Percentiles rank a stretch among this genome's conserved stretches.
These are phyloP conservation scores for Phytophthora meadii DNA, from an alignment of 352 stramenopile genomes.

Conservation along the genomic window DNA sequence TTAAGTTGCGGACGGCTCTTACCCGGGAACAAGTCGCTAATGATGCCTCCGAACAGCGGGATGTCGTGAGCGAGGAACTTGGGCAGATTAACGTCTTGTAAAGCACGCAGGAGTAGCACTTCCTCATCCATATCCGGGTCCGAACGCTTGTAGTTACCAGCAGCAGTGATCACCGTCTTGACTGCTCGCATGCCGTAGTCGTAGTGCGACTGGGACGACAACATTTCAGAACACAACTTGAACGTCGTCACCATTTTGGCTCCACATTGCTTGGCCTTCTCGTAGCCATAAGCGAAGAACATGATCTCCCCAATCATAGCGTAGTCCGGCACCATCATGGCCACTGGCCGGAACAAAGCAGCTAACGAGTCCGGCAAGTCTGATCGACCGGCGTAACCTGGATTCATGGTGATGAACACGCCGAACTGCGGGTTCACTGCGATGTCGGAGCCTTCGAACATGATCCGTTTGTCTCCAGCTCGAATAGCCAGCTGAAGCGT, in stretches of 20 bases:
- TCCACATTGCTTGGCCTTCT: constrained; percentile 92
- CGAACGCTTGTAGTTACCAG: constrained; percentile 94
- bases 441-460: constrained; percentile 96
- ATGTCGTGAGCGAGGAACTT: constrained; percentile 97
- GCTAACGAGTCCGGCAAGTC: constrained; percentile 96
- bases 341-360: constrained; percentile 94
- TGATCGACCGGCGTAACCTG: constrained; percentile 93
- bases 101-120: constrained; percentile 89
- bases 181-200: constrained; percentile 97
- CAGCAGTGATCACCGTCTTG: constrained; percentile 95
- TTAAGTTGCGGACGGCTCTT: constrained; percentile 91
- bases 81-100: constrained; percentile 96
- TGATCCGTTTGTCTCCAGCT: constrained; percentile 85
- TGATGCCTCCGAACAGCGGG: constrained; percentile 94
- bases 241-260: constrained; percentile 98
- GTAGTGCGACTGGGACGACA: constrained; percentile 95
- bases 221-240: constrained; percentile 94
- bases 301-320: constrained; percentile 97
- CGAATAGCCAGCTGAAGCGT: constrained; percentile 90
- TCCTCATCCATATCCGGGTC: constrained; percentile 95
- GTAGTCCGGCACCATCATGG: constrained; percentile 98
- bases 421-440: constrained; percentile 93
- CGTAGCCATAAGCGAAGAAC: constrained; percentile 96
- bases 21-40: constrained; percentile 94
- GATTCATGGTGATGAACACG: constrained; percentile 98